A percentile compares a stretch with the other conserved stretches of the same genome.
Conservation (phyloP, 1,284 basidiomycete genomes). For the Kalmanozyma brasiliensis region DNA sequence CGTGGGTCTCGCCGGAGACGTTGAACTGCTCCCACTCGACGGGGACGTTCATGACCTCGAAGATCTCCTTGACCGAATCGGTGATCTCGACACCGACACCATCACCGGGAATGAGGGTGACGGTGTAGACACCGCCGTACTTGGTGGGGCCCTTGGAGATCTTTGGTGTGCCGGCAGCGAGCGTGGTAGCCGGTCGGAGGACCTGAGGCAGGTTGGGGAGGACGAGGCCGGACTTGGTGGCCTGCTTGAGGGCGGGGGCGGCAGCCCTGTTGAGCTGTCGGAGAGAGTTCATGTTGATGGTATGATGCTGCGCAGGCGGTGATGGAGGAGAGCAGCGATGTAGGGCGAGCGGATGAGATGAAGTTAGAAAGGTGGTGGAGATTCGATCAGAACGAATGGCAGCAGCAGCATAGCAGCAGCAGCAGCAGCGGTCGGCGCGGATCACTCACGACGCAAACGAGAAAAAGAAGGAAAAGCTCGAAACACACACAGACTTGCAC, state of each 20-base stretch:
- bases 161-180: constrained; percentile 82
- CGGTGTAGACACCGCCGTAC: constrained; percentile 83
- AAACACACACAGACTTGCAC: too few relatives aligned
- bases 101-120: constrained; percentile 67
- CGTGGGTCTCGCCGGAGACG: constrained; percentile 93
- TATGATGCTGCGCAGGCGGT: constrained; percentile 20
- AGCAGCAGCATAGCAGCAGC: too few relatives aligned
- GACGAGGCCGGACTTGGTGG: constrained; percentile 42
- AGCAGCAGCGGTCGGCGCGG: too few relatives aligned
- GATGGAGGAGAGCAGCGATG: constrained; percentile 12
- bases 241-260: constrained; percentile 54
- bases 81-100: constrained; percentile 93
- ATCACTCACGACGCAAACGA: too few relatives aligned
- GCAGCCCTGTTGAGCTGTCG: constrained; percentile 50
- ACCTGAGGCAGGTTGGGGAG: constrained; percentile 50
- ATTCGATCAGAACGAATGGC: neutral
- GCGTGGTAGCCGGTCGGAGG: constrained; percentile 75
- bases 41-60: constrained; percentile 95
- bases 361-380: constrained; percentile 6
- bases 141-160: constrained; percentile 84
- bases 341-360: constrained; percentile 23
- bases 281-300: constrained; percentile 47
- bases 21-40: constrained; percentile 99
- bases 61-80: constrained; percentile 98
- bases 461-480: too few relatives aligned